Evolutionary conservation across 2,329 filamentous ascomycete genomes (phyloP), one percentile per base, ranked within the genome.

Genomic region (Penicillium capsulatum): DNA sequence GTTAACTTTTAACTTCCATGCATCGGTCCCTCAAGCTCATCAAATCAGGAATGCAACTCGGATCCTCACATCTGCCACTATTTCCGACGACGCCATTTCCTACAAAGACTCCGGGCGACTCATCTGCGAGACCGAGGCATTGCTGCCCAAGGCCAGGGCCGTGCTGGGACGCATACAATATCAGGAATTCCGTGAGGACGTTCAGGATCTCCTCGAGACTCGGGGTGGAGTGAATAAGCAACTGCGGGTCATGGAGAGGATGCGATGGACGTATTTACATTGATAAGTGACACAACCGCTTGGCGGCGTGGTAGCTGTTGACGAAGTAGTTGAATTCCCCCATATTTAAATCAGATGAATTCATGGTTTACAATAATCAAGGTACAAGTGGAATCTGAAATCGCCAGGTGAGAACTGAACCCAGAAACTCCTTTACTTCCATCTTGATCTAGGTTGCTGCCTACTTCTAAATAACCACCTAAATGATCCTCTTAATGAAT

Each of bases 81-180:
- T 80, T 7, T 75, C 85, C 44, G 84, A 83, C 57, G 86, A 78
- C 7, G 77, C 91, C 46, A 73, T 97, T 34, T 83, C 84, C 2
- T 96, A 95, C 71, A 94, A 91, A 65, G 89, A 97, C 54, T 88
- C 95, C 54, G 92, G 92, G 1, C 70, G 96, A 43, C 70, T 98
- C 29, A 73, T 98, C 3, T 94, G 88, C 61, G 91, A 98, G 62
- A 83, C 91, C 3, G 89, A 97, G 54, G 76, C 89, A 19, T 71
- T 98, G 36, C 79, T 89, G 31, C 79, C 79, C 53, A 75, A 84
- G 31, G 83, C 84, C 2, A 72, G 72, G 36, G 73, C 69, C 15
- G 67, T 89, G 28, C 77, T 97, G 51, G 88, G 88, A 0, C 73
- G 77, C 1, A 79, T 86, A 30, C 77, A 94, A 9, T 81, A 84